A percentile compares a stretch with the other conserved stretches of the same genome.
Evolutionary conservation across 805 yeast genomes (phyloP).

Genomic region (Ogataea saltuana): DNA sequence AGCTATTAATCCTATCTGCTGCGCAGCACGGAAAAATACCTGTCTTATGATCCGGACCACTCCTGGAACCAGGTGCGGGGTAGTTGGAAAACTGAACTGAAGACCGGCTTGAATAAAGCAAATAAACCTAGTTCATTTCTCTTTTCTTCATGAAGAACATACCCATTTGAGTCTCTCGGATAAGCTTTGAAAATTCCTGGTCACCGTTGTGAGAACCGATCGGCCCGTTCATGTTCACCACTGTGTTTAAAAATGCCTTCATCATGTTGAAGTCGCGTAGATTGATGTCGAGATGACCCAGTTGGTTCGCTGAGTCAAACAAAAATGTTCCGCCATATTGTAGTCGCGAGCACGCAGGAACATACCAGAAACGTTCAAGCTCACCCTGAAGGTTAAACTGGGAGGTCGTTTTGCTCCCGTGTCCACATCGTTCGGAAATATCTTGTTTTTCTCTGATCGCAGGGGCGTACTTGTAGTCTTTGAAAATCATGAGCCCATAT

Average conservation of each 20-base stretch:
- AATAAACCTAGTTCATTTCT: conserved; percentile 48
- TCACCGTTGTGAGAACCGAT: conserved; percentile 6
- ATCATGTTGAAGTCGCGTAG: conserved; percentile 35
- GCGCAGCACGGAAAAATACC: conserved; percentile 9
- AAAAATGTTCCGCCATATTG: conserved; percentile 20
- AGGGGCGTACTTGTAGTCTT: conserved; percentile 35
- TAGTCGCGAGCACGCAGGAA: conserved; percentile 19
- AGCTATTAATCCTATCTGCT: conserved; percentile 4
- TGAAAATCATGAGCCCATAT: conserved; percentile 56
- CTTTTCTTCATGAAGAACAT: conserved; percentile 51
- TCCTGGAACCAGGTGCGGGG: conserved; percentile 12
- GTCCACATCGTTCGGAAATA: neutral
- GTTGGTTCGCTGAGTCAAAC: conserved; percentile 14
- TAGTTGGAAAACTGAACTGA: neutral
- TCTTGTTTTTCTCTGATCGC: conserved; percentile 7
- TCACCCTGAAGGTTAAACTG: conserved; percentile 12
- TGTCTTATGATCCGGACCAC: conserved; percentile 12
- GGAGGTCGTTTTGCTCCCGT: conserved; percentile 4
- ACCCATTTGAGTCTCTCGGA: conserved; percentile 54
- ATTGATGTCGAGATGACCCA: conserved; percentile 21
- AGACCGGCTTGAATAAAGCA: no score
- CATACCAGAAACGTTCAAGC: conserved; percentile 9
- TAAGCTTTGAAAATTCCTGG: conserved; percentile 27
- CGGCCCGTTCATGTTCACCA: conserved; percentile 22
- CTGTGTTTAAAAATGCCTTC: conserved; percentile 30